Base-by-base conservation (phyloP, 768 basidiomycete genomes). In the Auriscalpium orientale region DNA sequence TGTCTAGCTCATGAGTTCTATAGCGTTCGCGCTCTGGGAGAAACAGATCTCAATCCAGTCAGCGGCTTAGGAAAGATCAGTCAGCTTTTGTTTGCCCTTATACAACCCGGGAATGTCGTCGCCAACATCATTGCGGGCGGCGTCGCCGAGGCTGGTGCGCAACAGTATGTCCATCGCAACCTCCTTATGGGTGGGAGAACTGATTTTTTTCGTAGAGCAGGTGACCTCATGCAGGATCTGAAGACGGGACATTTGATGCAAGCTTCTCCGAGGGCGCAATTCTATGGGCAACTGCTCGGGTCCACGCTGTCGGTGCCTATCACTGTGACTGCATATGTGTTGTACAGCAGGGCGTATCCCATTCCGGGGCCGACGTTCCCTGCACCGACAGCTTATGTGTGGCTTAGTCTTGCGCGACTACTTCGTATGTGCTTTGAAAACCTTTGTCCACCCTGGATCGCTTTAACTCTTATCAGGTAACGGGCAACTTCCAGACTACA, bases 61-160 rank as follows among this genome's bases (percentile, higher is more conserved):
- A 90, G 90, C 45, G 95, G 94, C 1, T 76, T 98, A 37, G 95
- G 95, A 2, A 98, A 98, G 70, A 85, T 98, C 59, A 92, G 89
- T 20, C 95, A 98, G 65, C 76, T 98, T 16, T 76, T 97, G 57
- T 98, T 98, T 63, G 94, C 94, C 8, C 87, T 95, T 77, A 80
- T 97, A 43, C 92, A 95, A 66, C 93, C 94, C 2, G 90, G 91
- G 21, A 95, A 95, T 65, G 83, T 97, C 18, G 91, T 97, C n/a
- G 95, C 95, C 1, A 98, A 98, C 66, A 89, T 98, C 65, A 91
- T 98, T 46, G 95, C 95, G 2, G 95, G 95, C 4, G 94, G 92
- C 34, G 91, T 97, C n/a, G 88, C 92, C 2, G 94, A 95, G 72
- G 92, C 92, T 38, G 92, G 92, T n/a, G 92, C 92, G 28, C 87